Conservation (phyloP, 1,284 basidiomycete species). For the Apiotrichum brassicae region DNA sequence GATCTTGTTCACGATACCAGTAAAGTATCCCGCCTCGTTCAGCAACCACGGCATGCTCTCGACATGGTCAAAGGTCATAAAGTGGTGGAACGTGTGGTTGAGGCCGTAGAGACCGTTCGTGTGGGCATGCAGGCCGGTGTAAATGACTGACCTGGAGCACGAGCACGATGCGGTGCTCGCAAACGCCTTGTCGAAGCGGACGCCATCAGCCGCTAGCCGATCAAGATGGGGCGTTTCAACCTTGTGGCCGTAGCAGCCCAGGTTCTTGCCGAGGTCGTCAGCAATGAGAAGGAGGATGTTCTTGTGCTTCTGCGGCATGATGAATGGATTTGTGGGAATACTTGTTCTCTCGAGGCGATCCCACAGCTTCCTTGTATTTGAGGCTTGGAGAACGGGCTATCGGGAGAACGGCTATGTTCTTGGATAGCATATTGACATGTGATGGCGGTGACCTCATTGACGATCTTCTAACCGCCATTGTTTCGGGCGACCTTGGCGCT, state of each 20-base stretch:
- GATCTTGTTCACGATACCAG: slow-evolving; percentile 23
- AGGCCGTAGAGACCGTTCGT: slow-evolving; percentile 27
- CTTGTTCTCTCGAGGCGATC: too few species aligned
- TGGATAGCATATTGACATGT: too few species aligned
- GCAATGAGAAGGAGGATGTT: slow-evolving; percentile 25
- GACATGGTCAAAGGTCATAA: slow-evolving; percentile 20
- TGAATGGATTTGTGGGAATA: background rate
- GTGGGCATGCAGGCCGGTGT: slow-evolving; percentile 28
- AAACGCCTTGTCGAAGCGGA: slow-evolving; percentile 20
- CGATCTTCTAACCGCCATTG: too few species aligned
- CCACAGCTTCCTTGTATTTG: too few species aligned
- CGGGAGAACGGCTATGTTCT: too few species aligned
- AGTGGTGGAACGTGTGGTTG: slow-evolving; percentile 14
- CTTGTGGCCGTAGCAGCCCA: slow-evolving; percentile 15
- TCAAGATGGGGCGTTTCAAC: slow-evolving; percentile 19
- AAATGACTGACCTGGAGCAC: slow-evolving; percentile 19
- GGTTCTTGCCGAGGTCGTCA: slow-evolving; percentile 24
- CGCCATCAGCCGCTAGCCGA: slow-evolving; percentile 16
- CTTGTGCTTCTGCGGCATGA: too few species aligned
- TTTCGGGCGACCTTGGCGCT: too few species aligned
- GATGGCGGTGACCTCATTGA: too few species aligned
- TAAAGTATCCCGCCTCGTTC: slow-evolving; percentile 17
- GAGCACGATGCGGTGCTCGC: slow-evolving; percentile 23
- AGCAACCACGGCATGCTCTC: slow-evolving; percentile 20
- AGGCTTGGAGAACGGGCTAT: too few species aligned